Conservation (phyloP, 306 rosid species). For the Adenanthera pavonina region DNA sequence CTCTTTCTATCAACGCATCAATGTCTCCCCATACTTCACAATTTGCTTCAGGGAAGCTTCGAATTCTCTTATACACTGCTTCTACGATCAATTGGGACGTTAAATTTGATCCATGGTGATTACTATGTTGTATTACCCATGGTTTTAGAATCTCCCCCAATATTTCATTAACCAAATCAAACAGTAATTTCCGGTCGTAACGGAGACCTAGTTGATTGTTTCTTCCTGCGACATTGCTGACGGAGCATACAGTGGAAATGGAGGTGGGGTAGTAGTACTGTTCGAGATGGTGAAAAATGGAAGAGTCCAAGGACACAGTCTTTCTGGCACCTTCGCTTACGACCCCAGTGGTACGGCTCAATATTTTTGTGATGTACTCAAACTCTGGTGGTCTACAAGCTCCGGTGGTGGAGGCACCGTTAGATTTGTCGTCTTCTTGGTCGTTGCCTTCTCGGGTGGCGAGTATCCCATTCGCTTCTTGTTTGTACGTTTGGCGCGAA, state of each 20-base stretch:
- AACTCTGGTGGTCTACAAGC: conserved; percentile 45
- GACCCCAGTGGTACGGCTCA: conserved; percentile 55
- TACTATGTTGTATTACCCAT: too few relatives aligned
- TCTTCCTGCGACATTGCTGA: conserved; percentile 1
- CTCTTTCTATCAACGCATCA: conserved; percentile 67
- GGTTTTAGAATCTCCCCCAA: conserved; percentile 51
- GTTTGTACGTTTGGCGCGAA: conserved; percentile 60
- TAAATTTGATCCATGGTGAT: conserved; percentile 7
- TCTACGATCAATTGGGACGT: conserved; percentile 50
- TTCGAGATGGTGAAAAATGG: conserved; percentile 65
- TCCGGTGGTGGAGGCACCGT: conserved; percentile 45
- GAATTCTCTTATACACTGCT: conserved; percentile 53
- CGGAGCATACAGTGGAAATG: background rate
- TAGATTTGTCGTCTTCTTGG: conserved; percentile 41
- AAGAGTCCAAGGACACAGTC: conserved; percentile 51
- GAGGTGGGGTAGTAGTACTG: conserved; percentile 1
- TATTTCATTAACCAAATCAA: conserved; percentile 69
- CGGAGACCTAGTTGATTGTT: conserved; percentile 39
- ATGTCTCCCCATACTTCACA: conserved; percentile 79
- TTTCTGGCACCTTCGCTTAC: conserved; percentile 35
- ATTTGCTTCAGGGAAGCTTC: conserved; percentile 59
- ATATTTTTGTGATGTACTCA: conserved; percentile 55
- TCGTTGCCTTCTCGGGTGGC: conserved; percentile 37
- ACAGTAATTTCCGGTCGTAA: conserved; percentile 63
- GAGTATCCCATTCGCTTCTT: conserved; percentile 49